Base-by-base conservation (phyloP, 116 monocot genomes). In the Iris pallida region DNA sequence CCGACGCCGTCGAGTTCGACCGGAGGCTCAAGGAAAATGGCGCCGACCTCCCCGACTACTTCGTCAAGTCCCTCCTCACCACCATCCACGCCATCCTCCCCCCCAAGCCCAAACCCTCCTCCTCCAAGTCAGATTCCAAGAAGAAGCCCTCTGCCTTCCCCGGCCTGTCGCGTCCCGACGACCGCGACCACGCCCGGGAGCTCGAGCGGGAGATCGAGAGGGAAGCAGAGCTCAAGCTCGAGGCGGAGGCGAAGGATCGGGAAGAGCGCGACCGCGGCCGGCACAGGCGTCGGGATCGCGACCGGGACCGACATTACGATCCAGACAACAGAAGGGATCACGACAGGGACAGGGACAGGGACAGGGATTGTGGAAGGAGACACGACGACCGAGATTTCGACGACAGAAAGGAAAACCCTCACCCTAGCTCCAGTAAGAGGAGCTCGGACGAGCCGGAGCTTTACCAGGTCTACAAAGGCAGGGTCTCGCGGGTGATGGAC, bases 71-170 rank as follows among this genome's bases (percentile, higher is more conserved):
- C 16, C 96, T 96, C 58, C 84, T 96, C 75, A 96, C 81, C 68
- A 92, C 87, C 71, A 92, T 96, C 72, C 96, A 96, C 61, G 86
- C 96, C 48, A 89, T 96, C 59, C 76, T 92, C 20, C 91, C 96
- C 14, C 87, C 85, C 3, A 69, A 75, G 14, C 64, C 75, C 72
- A 70, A 79, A 5, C 43, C 67, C 60, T 46, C 49, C 6, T 11
- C 63, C 6, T 53, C 30, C 30, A 30, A 30, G 30, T 30, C 18
- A 1, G 54, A 46, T 14, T 30, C 53, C 48, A 61, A 59, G 20
- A 45, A 49, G 45, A 64, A 68, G 19, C 43, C 66, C 2, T n/a
- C 61, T 46, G 14, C 62, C 10, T 85, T 64, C 65, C 66, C 74
- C 2, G 79, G 72, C 9, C 79, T 89, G 13, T 70, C 82, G 53